phyloP scores from a whole-genome alignment of 2,329 filamentous ascomycete genomes.

The Sclerotinia spermophila region DNA sequence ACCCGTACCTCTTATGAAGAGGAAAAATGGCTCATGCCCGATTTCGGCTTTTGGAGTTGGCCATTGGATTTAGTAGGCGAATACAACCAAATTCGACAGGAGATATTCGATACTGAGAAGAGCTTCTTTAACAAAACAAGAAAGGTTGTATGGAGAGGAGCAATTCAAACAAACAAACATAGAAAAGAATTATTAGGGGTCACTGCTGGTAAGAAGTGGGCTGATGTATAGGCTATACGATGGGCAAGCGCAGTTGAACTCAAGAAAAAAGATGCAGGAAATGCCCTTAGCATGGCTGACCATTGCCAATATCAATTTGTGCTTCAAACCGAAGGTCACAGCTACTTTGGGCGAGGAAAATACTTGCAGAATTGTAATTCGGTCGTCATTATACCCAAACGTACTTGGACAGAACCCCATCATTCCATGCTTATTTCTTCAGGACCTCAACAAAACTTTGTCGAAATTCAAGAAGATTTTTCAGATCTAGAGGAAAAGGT shows the following conservation, averaged over 20 bases:
- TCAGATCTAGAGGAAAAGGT: too few relatives aligned
- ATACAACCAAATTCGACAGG: neutral
- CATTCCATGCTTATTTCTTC: neutral
- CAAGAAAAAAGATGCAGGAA: neutral
- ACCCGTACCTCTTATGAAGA: neutral
- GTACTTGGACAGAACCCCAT: neutral
- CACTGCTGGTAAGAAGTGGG: neutral
- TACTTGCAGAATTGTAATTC: neutral
- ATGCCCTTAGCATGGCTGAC: neutral
- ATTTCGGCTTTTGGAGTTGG: neutral
- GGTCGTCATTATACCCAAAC: neutral
- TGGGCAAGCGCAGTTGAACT: neutral
- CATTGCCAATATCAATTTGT: neutral
- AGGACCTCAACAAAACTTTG: neutral
- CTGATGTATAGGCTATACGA: neutral
- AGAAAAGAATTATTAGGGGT: neutral
- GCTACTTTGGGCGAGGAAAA: neutral
- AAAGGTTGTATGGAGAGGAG: too few relatives aligned
- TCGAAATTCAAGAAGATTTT: neutral
- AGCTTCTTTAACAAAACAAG: neutral
- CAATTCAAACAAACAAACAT: neutral
- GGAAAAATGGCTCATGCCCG: neutral
- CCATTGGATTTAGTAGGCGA: neutral
- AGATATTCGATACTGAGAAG: neutral
- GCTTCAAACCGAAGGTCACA: neutral